A percentile compares a stretch with the other conserved stretches of the same genome.
These are phyloP conservation scores for Erigeron philadelphicus DNA, from an alignment of 140 eudicot species.

Conservation along the genomic window DNA sequence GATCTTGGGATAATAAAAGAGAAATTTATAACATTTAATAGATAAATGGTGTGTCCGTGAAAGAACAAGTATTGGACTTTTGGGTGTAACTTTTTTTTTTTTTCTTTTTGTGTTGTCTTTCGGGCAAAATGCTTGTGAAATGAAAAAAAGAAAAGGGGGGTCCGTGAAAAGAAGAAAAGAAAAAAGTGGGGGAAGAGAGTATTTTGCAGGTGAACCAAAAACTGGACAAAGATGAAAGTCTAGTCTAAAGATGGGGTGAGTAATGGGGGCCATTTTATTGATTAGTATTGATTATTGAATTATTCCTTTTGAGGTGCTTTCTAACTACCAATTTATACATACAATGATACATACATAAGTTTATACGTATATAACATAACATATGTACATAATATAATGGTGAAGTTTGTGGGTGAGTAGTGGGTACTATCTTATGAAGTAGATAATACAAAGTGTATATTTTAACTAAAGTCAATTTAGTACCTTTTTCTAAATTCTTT, in stretches of 20 bases:
- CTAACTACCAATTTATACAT: background rate
- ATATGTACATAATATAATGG: too few species aligned
- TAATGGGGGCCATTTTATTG: background rate
- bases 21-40: too few species aligned
- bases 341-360: too few species aligned
- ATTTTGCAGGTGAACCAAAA: background rate
- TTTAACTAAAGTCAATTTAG: background rate
- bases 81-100: too few species aligned
- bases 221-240: background rate
- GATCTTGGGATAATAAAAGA: slow-evolving; percentile 32
- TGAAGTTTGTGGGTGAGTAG: too few species aligned
- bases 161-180: background rate
- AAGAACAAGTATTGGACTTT: too few species aligned
- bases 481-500: background rate
- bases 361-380: too few species aligned
- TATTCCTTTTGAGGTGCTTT: background rate
- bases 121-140: background rate
- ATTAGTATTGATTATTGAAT: background rate
- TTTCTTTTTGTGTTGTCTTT: background rate
- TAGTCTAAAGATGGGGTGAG: background rate
- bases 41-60: too few species aligned
- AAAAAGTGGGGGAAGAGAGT: background rate
- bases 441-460: background rate
- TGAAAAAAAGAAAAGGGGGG: too few species aligned
- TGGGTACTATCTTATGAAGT: background rate